These are phyloP conservation scores for Schoenoplectus triqueter DNA, from an alignment of 202 grass and related monocot species.

Conservation along the genomic window DNA sequence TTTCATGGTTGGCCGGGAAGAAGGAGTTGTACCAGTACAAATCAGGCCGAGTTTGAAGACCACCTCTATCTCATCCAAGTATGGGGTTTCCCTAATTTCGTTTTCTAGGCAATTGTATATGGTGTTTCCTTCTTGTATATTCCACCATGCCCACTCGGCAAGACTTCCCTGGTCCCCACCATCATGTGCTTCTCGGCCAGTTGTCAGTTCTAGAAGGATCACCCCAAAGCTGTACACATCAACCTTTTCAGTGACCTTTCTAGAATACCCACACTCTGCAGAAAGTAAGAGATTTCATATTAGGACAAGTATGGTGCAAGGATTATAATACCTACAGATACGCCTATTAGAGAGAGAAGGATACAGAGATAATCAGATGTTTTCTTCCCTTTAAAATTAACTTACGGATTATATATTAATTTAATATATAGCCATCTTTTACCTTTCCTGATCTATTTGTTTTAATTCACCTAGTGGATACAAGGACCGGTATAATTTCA, in stretches of 20 bases:
- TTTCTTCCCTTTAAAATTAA: not conserved
- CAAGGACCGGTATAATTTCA: not conserved
- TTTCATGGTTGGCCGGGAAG: slow-evolving; percentile 69
- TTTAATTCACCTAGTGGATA: not conserved
- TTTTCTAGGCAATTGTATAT: slow-evolving; percentile 50
- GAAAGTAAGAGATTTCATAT: not conserved
- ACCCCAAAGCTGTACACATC: slow-evolving; percentile 98
- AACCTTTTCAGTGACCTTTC: slow-evolving; percentile 70
- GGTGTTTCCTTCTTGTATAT: slow-evolving; percentile 47
- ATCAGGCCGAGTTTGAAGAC: slow-evolving; percentile 73
- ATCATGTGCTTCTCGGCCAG: slow-evolving; percentile 59
- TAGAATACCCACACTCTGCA: slow-evolving; percentile 70
- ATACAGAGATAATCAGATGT: slow-evolving; percentile 4
- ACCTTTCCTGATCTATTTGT: not conserved
- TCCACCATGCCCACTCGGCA: slow-evolving; percentile 62
- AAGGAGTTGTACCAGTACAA: slow-evolving; percentile 55
- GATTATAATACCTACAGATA: not conserved
- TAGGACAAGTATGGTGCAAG: slow-evolving; percentile 10
- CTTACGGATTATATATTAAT: not conserved
- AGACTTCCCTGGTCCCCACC: slow-evolving; percentile 53
- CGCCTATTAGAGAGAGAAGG: not conserved
- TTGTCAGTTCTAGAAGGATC: slow-evolving; percentile 83
- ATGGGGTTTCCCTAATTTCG: slow-evolving; percentile 48
- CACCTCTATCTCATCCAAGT: slow-evolving; percentile 54
- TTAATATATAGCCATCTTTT: not conserved